A percentile compares a stretch with the other conserved stretches of the same genome.
These are phyloP conservation scores for Mucor racemosus DNA, from an alignment of 371 early-diverging fungal species.

Conservation along the genomic window DNA sequence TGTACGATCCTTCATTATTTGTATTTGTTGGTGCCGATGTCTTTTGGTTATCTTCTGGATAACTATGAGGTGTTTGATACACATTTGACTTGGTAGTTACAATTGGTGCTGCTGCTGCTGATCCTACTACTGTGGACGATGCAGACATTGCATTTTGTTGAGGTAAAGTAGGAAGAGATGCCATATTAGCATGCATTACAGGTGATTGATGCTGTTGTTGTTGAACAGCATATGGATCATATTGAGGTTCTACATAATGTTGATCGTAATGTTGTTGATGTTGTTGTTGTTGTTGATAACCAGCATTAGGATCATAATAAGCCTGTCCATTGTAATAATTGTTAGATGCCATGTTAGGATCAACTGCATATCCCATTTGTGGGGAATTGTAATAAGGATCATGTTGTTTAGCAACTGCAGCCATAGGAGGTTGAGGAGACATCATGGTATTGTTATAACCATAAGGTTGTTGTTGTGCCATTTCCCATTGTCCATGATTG, in stretches of 20 bases:
- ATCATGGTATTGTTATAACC: constrained; percentile 12
- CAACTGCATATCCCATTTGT: constrained; percentile 18
- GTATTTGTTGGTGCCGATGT: background rate
- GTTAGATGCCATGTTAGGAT: background rate
- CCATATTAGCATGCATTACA: background rate
- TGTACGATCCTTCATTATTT: constrained; percentile 3
- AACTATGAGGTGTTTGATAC: constrained; percentile 24
- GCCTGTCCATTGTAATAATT: constrained; percentile 17
- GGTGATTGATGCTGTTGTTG: constrained; percentile 9
- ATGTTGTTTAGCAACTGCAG: constrained; percentile 18
- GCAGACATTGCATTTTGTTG: background rate
- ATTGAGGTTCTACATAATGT: constrained; percentile 6
- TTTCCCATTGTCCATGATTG: constrained; percentile 11
- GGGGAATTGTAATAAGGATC: constrained; percentile 23
- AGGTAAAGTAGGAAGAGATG: constrained; percentile 6
- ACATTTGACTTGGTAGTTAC: constrained; percentile 13
- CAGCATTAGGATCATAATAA: constrained; percentile 22
- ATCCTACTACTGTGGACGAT: background rate
- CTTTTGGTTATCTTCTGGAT: constrained; percentile 12
- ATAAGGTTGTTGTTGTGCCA: constrained; percentile 11
- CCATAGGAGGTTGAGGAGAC: constrained; percentile 19
- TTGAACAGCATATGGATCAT: constrained; percentile 18
- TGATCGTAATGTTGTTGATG: constrained; percentile 15
- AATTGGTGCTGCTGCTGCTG: background rate
- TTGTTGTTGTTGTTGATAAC: constrained; percentile 16